phyloP scores from a whole-genome alignment of 768 basidiomycete genomes.

The Mycena floridula region DNA sequence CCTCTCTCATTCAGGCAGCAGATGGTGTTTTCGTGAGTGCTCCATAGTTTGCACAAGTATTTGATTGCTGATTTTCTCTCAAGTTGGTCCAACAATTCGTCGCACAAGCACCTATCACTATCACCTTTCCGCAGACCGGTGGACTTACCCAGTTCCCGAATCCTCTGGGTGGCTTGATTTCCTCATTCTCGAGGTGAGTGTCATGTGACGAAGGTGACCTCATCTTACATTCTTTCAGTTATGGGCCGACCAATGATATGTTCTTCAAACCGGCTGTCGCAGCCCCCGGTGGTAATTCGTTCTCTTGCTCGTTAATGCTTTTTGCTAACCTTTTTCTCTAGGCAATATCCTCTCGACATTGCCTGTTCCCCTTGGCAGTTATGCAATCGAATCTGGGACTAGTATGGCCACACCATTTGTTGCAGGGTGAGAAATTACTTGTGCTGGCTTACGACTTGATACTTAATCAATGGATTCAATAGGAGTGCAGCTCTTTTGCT shows the following conservation, averaged over 20 bases:
- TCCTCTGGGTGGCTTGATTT: conserved; percentile 49
- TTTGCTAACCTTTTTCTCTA: no score
- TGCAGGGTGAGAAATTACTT: no score
- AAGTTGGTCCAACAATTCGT: conserved; percentile 47
- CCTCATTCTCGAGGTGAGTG: conserved; percentile 36
- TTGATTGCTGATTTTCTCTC: conserved; percentile 1
- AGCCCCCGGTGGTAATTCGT: conserved; percentile 48
- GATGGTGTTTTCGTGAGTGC: conserved; percentile 48
- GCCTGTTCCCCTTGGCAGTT: conserved; percentile 33
- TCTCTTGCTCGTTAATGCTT: conserved; percentile 11
- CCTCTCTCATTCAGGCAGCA: conserved; percentile 44
- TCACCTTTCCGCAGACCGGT: conserved; percentile 45
- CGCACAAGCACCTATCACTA: conserved; percentile 31
- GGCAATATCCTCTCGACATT: conserved; percentile 34
- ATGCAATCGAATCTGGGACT: conserved; percentile 35
- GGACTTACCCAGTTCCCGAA: conserved; percentile 38
- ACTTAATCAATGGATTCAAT: no score
- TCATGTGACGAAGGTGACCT: neutral
- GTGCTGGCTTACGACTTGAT: no score
- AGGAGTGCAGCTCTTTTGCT: conserved; percentile 38
- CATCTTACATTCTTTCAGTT: no score
- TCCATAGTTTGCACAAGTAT: neutral
- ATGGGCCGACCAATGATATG: conserved; percentile 57
- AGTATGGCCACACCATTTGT: conserved; percentile 40
- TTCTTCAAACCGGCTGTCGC: conserved; percentile 50